A percentile compares a stretch with the other conserved stretches of the same genome.
These are phyloP conservation scores for Arthromyces matolae DNA, from an alignment of 768 basidiomycete species.

Conservation along the genomic window DNA sequence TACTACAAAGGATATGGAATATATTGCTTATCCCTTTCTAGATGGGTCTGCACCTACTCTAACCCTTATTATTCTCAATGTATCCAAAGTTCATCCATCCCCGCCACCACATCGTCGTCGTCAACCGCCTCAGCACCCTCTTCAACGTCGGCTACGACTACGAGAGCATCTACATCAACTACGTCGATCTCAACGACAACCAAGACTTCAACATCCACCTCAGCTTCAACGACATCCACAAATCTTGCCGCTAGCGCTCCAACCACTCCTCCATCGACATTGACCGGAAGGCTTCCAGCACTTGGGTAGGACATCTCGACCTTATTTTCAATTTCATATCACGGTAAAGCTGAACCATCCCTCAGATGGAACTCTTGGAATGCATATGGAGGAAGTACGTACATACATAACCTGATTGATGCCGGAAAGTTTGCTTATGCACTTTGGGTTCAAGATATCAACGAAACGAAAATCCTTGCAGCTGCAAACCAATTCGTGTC, in stretches of 20 bases:
- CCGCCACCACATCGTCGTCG: slow-evolving; percentile 3
- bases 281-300: slow-evolving; percentile 43
- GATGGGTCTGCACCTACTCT: slow-evolving; percentile 31
- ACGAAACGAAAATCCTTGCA: slow-evolving; percentile 39
- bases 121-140: not conserved
- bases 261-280: slow-evolving; percentile 36
- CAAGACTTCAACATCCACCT: not conserved
- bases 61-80: slow-evolving; percentile 39
- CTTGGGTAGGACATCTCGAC: slow-evolving; percentile 34
- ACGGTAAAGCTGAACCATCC: not conserved
- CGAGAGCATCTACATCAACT: not conserved
- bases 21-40: slow-evolving; percentile 3
- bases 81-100: slow-evolving; percentile 17
- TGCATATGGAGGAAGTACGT: slow-evolving; percentile 40
- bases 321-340: not conserved
- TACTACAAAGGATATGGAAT: not conserved
- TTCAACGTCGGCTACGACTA: not conserved
- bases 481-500: slow-evolving; percentile 45
- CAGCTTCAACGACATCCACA: slow-evolving; percentile 19
- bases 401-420: not conserved
- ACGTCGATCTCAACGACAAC: not conserved
- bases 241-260: slow-evolving; percentile 33
- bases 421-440: not conserved
- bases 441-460: slow-evolving; percentile 32
- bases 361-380: slow-evolving; percentile 55